phyloP scores from a whole-genome alignment of 1,284 basidiomycete genomes.

The Athelia sp. region DNA sequence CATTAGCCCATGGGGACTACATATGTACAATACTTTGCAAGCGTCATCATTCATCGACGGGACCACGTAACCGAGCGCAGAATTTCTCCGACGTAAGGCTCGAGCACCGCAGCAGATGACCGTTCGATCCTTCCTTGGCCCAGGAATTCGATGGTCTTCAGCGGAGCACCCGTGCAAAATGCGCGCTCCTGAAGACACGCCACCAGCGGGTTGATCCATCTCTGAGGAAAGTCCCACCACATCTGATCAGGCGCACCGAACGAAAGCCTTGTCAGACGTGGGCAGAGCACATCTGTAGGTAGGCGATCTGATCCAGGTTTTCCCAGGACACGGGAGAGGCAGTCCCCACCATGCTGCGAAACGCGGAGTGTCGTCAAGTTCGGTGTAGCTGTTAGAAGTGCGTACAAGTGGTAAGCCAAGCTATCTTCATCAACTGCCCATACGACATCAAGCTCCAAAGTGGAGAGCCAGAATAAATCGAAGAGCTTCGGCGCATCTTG shows the following conservation, averaged over 20 bases:
- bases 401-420: background rate
- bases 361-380: background rate
- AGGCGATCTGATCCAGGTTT: background rate
- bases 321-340: background rate
- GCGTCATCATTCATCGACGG: too few relatives aligned
- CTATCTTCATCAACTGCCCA: background rate
- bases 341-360: background rate
- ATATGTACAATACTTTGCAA: too few relatives aligned
- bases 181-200: background rate
- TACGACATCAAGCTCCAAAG: background rate
- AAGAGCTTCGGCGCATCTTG: background rate
- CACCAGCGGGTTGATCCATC: background rate
- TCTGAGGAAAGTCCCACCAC: background rate
- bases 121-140: background rate
- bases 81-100: background rate
- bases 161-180: background rate
- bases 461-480: background rate
- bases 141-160: background rate
- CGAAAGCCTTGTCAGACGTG: background rate
- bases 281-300: background rate
- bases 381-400: background rate
- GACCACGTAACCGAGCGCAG: background rate
- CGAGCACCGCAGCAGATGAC: background rate
- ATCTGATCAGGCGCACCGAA: constrained; percentile 1
- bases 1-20: too few relatives aligned